Evolutionary conservation across 1,284 basidiomycete species (phyloP).

Genomic region (Puccinia horiana): DNA sequence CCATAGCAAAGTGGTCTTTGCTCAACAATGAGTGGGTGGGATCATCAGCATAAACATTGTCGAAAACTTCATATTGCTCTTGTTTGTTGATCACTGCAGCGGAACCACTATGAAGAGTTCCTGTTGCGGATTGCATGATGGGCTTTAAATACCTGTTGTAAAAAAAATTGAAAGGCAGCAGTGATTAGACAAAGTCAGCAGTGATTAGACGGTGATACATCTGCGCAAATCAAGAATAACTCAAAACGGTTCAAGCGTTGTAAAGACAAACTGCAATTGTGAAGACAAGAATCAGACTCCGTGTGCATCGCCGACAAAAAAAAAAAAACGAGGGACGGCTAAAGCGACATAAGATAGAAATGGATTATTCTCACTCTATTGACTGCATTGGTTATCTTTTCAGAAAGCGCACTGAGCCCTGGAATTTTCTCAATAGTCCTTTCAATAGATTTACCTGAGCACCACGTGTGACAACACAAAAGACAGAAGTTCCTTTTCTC

Average conservation of each 20-base stretch:
- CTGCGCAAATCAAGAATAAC: slow-evolving; percentile 10
- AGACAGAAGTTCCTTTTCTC: background rate
- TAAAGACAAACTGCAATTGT: slow-evolving; percentile 47
- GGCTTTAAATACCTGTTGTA: slow-evolving; percentile 45
- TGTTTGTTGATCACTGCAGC: slow-evolving; percentile 50
- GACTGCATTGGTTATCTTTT: slow-evolving; percentile 73
- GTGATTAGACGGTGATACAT: background rate
- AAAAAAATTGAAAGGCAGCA: slow-evolving; percentile 4
- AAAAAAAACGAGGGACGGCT: background rate
- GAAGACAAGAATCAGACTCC: slow-evolving; percentile 1
- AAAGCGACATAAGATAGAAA: slow-evolving; percentile 49
- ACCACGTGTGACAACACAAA: background rate
- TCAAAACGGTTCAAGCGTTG: slow-evolving; percentile 50
- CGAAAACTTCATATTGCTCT: slow-evolving; percentile 49
- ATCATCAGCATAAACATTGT: slow-evolving; percentile 56
- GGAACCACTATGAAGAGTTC: slow-evolving; percentile 46
- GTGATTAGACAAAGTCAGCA: slow-evolving; percentile 14
- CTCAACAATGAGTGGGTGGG: slow-evolving; percentile 57
- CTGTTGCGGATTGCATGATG: slow-evolving; percentile 49
- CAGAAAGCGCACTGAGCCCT: slow-evolving; percentile 68
- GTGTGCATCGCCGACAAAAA: background rate
- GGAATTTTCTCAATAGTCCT: slow-evolving; percentile 76
- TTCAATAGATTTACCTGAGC: slow-evolving; percentile 72
- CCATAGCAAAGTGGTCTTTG: slow-evolving; percentile 58
- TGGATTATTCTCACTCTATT: slow-evolving; percentile 50